Percentiles rank a stretch among this genome's conserved stretches.
Conservation (phyloP, 257 asterid species). For the Apocynum venetum region DNA sequence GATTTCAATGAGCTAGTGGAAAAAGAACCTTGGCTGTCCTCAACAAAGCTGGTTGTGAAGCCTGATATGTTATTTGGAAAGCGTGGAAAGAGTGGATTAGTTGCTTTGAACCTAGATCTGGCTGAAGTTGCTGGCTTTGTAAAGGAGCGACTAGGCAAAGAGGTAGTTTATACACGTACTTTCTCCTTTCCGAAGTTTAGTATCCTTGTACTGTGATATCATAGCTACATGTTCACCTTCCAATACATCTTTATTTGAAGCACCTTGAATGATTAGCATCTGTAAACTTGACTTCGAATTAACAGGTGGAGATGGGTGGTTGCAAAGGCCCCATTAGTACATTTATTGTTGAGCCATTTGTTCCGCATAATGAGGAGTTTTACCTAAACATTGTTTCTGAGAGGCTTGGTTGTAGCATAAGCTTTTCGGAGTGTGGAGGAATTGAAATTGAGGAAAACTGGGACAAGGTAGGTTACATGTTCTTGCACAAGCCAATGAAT, state of each 20-base stretch:
- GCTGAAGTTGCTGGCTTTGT: slow-evolving; percentile 80
- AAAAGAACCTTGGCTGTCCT: slow-evolving; percentile 82
- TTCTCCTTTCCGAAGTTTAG: not conserved
- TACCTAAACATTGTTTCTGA: slow-evolving; percentile 85
- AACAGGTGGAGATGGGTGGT: slow-evolving; percentile 92
- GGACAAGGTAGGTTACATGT: slow-evolving; percentile 60
- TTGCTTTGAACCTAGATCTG: slow-evolving; percentile 82
- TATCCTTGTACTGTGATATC: not conserved
- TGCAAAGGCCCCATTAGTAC: slow-evolving; percentile 94
- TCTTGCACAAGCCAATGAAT: not conserved
- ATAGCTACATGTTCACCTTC: not conserved
- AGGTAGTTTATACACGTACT: slow-evolving; percentile 35
- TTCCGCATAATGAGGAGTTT: slow-evolving; percentile 82
- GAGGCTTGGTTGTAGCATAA: slow-evolving; percentile 87
- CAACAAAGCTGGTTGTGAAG: slow-evolving; percentile 80
- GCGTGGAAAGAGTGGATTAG: slow-evolving; percentile 94
- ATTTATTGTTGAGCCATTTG: slow-evolving; percentile 87
- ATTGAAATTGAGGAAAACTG: slow-evolving; percentile 95
- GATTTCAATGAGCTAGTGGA: slow-evolving; percentile 68
- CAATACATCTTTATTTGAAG: not conserved
- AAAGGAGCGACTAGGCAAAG: slow-evolving; percentile 86
- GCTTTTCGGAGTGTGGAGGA: slow-evolving; percentile 97
- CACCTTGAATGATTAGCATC: slow-evolving; percentile 2
- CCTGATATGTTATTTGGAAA: slow-evolving; percentile 97
- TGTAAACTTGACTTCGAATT: slow-evolving; percentile 3